These are phyloP conservation scores for Ramaria rubella DNA, from an alignment of 768 basidiomycete species.

Conservation along the genomic window DNA sequence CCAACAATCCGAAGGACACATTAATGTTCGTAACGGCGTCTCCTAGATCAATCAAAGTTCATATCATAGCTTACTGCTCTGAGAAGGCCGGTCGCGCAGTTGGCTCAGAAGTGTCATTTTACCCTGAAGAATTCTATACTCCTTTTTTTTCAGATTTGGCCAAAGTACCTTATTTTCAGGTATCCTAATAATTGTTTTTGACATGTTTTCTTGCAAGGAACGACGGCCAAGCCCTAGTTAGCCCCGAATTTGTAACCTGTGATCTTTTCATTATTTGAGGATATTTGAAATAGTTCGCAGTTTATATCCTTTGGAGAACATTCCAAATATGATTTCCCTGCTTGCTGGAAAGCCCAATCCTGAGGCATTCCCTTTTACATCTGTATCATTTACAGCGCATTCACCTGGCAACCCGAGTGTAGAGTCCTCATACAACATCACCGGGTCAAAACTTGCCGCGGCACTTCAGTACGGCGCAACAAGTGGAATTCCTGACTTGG, in stretches of 20 bases:
- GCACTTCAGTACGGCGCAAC: constrained; percentile 78
- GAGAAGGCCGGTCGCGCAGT: too few relatives aligned
- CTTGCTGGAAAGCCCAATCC: constrained; percentile 91
- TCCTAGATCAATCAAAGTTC: too few relatives aligned
- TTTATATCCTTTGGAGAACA: constrained; percentile 70
- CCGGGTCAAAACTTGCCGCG: constrained; percentile 48
- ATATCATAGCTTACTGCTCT: too few relatives aligned
- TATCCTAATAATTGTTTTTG: background rate
- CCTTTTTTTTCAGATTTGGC: constrained; percentile 56
- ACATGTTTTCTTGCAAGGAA: constrained; percentile 17
- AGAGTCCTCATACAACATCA: constrained; percentile 47
- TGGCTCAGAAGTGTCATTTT: constrained; percentile 14
- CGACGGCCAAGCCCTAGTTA: constrained; percentile 59
- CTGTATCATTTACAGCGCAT: constrained; percentile 55
- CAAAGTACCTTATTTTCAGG: constrained; percentile 25
- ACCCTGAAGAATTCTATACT: constrained; percentile 54
- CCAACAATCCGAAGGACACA: too few relatives aligned
- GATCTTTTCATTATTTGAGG: constrained; percentile 34
- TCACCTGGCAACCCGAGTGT: constrained; percentile 39
- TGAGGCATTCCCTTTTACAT: constrained; percentile 85
- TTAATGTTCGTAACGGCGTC: too few relatives aligned
- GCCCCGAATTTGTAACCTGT: constrained; percentile 18
- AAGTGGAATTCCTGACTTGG: constrained; percentile 54
- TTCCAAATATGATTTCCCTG: constrained; percentile 71
- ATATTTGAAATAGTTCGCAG: constrained; percentile 42